phyloP scores from a whole-genome alignment of 2,329 filamentous ascomycete species.

The Fusarium verticillioides region DNA sequence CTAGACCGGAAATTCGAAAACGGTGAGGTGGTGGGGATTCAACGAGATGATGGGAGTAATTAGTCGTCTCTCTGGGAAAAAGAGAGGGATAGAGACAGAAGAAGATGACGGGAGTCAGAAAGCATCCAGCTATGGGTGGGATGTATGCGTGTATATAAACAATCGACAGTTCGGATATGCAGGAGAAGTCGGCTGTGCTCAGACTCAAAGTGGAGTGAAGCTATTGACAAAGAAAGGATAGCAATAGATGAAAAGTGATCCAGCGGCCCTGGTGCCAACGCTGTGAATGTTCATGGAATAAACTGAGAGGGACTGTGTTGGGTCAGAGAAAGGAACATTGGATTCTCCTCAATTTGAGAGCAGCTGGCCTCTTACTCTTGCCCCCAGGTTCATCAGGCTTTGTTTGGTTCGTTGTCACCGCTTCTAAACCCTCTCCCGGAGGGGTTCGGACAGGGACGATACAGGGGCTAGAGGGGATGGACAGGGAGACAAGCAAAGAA shows the following conservation, averaged over 20 bases:
- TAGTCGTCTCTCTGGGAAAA: background rate
- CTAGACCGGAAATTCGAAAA: conserved; percentile 2
- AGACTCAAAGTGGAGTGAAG: conserved; percentile 25
- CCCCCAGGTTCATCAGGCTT: conserved; percentile 13
- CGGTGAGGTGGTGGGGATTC: conserved; percentile 24
- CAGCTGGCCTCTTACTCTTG: conserved; percentile 15
- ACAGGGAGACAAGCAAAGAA: conserved; percentile 23
- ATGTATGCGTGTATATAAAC: conserved; percentile 20
- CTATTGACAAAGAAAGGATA: conserved; percentile 15
- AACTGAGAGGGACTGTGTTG: background rate
- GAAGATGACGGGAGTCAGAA: background rate
- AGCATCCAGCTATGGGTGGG: background rate
- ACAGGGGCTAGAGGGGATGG: conserved; percentile 32
- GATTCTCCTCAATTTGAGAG: background rate
- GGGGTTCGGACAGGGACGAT: conserved; percentile 34
- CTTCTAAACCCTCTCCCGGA: conserved; percentile 35
- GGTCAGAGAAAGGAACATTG: background rate
- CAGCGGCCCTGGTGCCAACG: background rate
- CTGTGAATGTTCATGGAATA: background rate
- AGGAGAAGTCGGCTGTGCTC: conserved; percentile 14
- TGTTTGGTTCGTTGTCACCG: conserved; percentile 38
- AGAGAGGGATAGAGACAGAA: conserved; percentile 5
- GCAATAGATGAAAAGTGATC: background rate
- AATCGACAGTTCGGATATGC: conserved; percentile 24
- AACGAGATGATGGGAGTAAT: conserved; percentile 17